A percentile compares a stretch with the other conserved stretches of the same genome.
phyloP scores from a whole-genome alignment of 129 eudicot genomes.

The Tagetes patula region DNA sequence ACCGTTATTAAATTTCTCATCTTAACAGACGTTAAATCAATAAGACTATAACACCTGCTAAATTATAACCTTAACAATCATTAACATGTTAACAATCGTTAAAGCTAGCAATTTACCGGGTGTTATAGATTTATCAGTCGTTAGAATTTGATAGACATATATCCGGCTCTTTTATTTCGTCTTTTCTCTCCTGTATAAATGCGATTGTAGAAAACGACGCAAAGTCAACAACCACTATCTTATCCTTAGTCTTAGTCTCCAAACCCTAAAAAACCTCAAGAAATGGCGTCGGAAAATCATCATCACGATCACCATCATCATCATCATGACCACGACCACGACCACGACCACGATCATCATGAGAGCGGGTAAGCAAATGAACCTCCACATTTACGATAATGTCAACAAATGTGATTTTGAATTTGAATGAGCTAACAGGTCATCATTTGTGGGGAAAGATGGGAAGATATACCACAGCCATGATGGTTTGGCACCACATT shows the following conservation, averaged over 20 bases:
- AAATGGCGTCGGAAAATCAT: constrained; percentile 63
- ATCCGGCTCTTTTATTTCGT: too few relatives aligned
- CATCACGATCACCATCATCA: constrained; percentile 33
- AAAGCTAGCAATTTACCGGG: too few relatives aligned
- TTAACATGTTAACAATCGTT: too few relatives aligned
- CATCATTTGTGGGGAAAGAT: constrained; percentile 79
- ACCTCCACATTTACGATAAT: neutral
- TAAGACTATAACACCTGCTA: too few relatives aligned
- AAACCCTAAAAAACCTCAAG: constrained; percentile 5
- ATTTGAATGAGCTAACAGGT: constrained; percentile 27
- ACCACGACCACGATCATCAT: constrained; percentile 51
- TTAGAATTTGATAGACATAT: too few relatives aligned
- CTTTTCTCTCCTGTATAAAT: too few relatives aligned
- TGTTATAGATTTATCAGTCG: too few relatives aligned
- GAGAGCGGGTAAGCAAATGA: constrained; percentile 44
- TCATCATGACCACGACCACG: constrained; percentile 33
- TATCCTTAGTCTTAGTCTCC: neutral
- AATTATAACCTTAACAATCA: too few relatives aligned
- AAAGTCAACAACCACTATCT: too few relatives aligned
- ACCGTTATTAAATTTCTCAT: too few relatives aligned
- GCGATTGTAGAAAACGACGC: too few relatives aligned
- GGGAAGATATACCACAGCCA: constrained; percentile 96
- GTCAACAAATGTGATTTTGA: neutral
- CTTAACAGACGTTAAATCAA: too few relatives aligned
- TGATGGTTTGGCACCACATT: constrained; percentile 96